Percentiles rank a stretch among this genome's conserved stretches.
Conservation (phyloP, 345 rosid species). For the Kernera saxatilis region DNA sequence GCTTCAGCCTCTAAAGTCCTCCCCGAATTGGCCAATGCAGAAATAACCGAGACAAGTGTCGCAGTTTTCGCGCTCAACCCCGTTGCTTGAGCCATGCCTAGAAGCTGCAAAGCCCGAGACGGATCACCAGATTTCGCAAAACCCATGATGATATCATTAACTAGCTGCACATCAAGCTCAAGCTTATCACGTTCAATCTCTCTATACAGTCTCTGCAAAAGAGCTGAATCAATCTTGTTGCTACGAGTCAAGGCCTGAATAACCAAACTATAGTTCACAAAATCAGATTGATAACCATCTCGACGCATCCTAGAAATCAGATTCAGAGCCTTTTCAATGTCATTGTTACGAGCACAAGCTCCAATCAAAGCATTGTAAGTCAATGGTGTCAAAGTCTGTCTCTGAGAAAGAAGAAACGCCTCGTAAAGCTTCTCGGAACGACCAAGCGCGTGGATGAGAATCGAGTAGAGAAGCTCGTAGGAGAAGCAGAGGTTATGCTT, state of each 20-base stretch:
- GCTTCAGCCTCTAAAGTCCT: slow-evolving; percentile 86
- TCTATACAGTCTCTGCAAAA: slow-evolving; percentile 56
- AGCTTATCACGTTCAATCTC: slow-evolving; percentile 71
- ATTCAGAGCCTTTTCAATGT: slow-evolving; percentile 77
- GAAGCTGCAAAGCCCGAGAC: slow-evolving; percentile 53
- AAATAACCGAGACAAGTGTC: slow-evolving; percentile 58
- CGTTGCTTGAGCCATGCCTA: slow-evolving; percentile 63
- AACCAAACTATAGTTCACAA: slow-evolving; percentile 77
- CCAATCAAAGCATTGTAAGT: slow-evolving; percentile 91
- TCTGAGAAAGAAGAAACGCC: slow-evolving; percentile 81
- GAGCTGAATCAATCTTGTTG: slow-evolving; percentile 59
- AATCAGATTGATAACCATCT: slow-evolving; percentile 84
- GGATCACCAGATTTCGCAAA: slow-evolving; percentile 85
- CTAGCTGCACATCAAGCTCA: slow-evolving; percentile 73
- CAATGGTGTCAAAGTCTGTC: slow-evolving; percentile 65
- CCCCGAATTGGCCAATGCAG: slow-evolving; percentile 56
- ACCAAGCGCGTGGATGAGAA: slow-evolving; percentile 90
- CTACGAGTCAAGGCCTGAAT: slow-evolving; percentile 62
- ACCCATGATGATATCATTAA: slow-evolving; percentile 73
- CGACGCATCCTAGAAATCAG: slow-evolving; percentile 80
- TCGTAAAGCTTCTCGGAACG: slow-evolving; percentile 93
- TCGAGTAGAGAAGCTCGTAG: slow-evolving; percentile 86
- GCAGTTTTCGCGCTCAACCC: slow-evolving; percentile 64
- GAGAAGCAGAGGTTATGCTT: slow-evolving; percentile 92
- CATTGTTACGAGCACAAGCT: slow-evolving; percentile 84